Evolutionary conservation across 2,329 filamentous ascomycete genomes (phyloP).

Genomic region (Phoma sp.): DNA sequence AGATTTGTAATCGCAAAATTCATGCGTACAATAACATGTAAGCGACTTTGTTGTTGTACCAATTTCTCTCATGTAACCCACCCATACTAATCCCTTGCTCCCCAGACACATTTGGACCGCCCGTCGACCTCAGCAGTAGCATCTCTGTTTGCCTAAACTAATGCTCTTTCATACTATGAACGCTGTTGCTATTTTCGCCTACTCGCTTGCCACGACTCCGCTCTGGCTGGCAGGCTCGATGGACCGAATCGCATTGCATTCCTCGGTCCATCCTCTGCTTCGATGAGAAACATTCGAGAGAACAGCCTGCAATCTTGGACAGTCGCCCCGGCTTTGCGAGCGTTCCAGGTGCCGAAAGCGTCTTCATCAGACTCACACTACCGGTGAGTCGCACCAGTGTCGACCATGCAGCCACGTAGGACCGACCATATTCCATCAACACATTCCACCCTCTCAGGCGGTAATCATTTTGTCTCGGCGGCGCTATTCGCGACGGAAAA

Average conservation of each 20-base stretch:
- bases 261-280: slow-evolving; percentile 14
- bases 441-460: slow-evolving; percentile 6
- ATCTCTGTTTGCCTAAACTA: slow-evolving; percentile 9
- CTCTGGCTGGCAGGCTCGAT: slow-evolving; percentile 15
- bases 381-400: slow-evolving; percentile 1
- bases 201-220: slow-evolving; percentile 20
- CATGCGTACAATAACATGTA: slow-evolving; percentile 80
- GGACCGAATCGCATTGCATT: slow-evolving; percentile 16
- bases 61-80: slow-evolving; percentile 30
- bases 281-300: slow-evolving; percentile 7
- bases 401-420: slow-evolving; percentile 1
- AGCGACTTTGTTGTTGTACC: slow-evolving; percentile 51
- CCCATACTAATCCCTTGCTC: slow-evolving; percentile 41
- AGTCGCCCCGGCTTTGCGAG: slow-evolving; percentile 8
- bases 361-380: neutral
- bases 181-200: slow-evolving; percentile 18
- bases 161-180: slow-evolving; percentile 23
- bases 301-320: slow-evolving; percentile 4
- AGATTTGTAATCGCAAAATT: slow-evolving; percentile 72
- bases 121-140: slow-evolving; percentile 52
- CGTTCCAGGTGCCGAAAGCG: slow-evolving; percentile 10
- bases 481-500: slow-evolving; percentile 21
- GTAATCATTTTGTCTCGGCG: neutral
- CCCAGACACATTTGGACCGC: slow-evolving; percentile 57
- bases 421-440: slow-evolving; percentile 6